These are phyloP conservation scores for Candida ulmi DNA, from an alignment of 805 yeast species.

Conservation along the genomic window DNA sequence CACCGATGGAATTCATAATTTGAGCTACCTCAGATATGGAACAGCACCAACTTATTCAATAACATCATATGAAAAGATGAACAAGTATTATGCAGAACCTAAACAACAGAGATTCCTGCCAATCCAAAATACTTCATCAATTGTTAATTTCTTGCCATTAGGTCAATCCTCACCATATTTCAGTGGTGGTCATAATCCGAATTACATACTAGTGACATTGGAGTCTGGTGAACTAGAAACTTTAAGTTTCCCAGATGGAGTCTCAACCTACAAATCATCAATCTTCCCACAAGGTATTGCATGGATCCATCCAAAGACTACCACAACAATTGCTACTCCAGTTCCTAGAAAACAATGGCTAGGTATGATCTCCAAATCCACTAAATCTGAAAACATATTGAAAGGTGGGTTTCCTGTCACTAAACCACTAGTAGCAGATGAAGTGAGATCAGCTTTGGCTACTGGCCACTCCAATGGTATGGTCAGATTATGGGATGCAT, in stretches of 20 bases:
- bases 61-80: constrained; percentile 82
- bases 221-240: constrained; percentile 64
- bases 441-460: constrained; percentile 54
- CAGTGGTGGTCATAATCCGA: constrained; percentile 75
- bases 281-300: constrained; percentile 78
- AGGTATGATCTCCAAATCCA: constrained; percentile 61
- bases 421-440: constrained; percentile 41
- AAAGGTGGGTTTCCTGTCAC: constrained; percentile 76
- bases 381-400: constrained; percentile 40
- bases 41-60: constrained; percentile 71
- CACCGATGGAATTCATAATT: constrained; percentile 34
- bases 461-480: constrained; percentile 88
- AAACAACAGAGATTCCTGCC: constrained; percentile 52
- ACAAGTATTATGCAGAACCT: constrained; percentile 62
- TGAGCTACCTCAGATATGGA: constrained; percentile 70
- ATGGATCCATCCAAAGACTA: constrained; percentile 70
- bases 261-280: constrained; percentile 43
- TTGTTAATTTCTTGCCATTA: constrained; percentile 46
- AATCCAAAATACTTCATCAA: constrained; percentile 38
- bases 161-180: constrained; percentile 68
- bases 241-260: constrained; percentile 52
- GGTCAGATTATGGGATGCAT: constrained; percentile 78
- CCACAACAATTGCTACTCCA: constrained; percentile 46
- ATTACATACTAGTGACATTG: constrained; percentile 50
- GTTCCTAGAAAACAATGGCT: constrained; percentile 69